Evolutionary conservation across 129 eudicot species (phyloP).

Genomic region (Artemisia tridentata): DNA sequence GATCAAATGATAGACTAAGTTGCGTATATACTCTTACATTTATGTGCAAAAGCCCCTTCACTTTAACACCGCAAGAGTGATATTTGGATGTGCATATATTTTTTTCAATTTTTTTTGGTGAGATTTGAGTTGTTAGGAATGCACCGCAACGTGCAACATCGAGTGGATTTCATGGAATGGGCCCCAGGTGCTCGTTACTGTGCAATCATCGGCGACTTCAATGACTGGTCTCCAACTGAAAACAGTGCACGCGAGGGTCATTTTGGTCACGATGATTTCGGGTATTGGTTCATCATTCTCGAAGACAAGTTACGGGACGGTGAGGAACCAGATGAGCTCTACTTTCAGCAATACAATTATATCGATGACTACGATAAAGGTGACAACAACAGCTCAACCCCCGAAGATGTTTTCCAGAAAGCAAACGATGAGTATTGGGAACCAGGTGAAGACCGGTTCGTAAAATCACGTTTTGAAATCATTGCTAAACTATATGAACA

Average conservation of each 20-base stretch:
- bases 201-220: conserved; percentile 88
- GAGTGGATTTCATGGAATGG: conserved; percentile 97
- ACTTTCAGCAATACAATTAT: conserved; percentile 85
- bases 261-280: conserved; percentile 93
- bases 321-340: conserved; percentile 77
- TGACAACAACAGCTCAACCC: conserved; percentile 60
- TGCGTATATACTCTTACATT: too few relatives aligned
- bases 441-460: conserved; percentile 83
- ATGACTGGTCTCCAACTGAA: conserved; percentile 94
- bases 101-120: too few relatives aligned
- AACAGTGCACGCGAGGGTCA: conserved; percentile 87
- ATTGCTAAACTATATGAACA: conserved; percentile 80
- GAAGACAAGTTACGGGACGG: conserved; percentile 90
- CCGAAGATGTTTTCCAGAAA: conserved; percentile 68
- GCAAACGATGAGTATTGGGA: conserved; percentile 99
- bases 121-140: conserved; percentile 83
- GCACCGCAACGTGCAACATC: conserved; percentile 89
- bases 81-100: too few relatives aligned
- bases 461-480: conserved; percentile 64
- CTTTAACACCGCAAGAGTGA: too few relatives aligned
- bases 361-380: conserved; percentile 88
- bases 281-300: conserved; percentile 92
- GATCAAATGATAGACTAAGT: too few relatives aligned
- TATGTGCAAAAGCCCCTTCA: too few relatives aligned
- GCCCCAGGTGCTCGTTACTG: conserved; percentile 99